Evolutionary conservation across 768 basidiomycete genomes (phyloP), one percentile per base, ranked within the genome.

Genomic region (Lentinula sp.): DNA sequence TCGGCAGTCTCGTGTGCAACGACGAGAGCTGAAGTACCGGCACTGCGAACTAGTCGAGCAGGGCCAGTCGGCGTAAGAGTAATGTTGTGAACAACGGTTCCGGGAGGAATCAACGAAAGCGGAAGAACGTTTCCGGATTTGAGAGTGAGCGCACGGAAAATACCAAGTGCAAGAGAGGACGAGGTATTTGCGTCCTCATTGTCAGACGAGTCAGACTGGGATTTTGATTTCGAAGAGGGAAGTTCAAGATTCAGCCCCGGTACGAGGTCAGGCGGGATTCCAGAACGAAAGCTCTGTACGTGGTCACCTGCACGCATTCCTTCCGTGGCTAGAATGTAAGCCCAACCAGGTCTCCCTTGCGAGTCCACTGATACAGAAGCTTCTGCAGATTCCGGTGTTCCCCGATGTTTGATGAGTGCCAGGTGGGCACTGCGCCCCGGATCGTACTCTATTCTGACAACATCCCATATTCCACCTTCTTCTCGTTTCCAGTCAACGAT

Each of bases 401-500:
- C 45, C 20, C 50, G 78, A 69, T 84, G 87, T 69, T 80, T 81
- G 69, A 98, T 70, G 62, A 99, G 82, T 2, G 97, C 96, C 69
- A 99, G 96, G 72, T 99, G 97, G 6, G 92, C 93, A 39, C 88
- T 91, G 48, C 97, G 82, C 4, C 91, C 91, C 0, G 97, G 97
- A 77, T 98, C 97, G 69, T 96, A 99, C 76, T 98, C 97, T 65
- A 99, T 92, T 51, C 97, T 84, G 3, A 95, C 82, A 49, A 98
- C 94, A 66, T 95, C 91, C 68, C 92, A 91, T 39, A 87, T 76
- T 8, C 96, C 96, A 0, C 84, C 78, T 62, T 87, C 86, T n/a
- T 76, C 74, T 58, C 97, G 83, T 72, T 79, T 75, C 68, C 96
- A 98, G 73, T 99, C 97, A 58, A 99, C 75, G 42, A 85, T 79